Conservation (phyloP, 78 protist genomes). For the Blattamonas nauphoetae region DNA sequence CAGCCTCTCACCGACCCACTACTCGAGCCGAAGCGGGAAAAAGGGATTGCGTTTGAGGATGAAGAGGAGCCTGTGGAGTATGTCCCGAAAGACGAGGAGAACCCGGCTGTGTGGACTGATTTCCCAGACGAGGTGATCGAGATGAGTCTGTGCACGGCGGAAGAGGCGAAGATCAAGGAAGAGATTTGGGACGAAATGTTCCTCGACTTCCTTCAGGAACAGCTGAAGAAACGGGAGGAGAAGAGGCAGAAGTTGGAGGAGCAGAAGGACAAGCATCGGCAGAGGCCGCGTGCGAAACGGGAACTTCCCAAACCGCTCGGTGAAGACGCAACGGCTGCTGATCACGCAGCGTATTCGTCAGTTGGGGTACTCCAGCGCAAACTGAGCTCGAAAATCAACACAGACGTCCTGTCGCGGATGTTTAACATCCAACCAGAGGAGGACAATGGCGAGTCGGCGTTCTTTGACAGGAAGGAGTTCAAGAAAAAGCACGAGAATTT, state of each 20-base stretch:
- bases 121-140: neutral
- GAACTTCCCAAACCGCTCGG: neutral
- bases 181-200: constrained; percentile 7
- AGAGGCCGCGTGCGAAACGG: neutral
- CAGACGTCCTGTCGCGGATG: neutral
- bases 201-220: neutral
- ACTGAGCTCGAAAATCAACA: neutral
- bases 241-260: neutral
- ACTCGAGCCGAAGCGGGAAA: no score
- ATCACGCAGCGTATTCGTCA: neutral
- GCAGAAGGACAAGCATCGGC: neutral
- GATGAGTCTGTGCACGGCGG: neutral
- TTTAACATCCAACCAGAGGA: neutral
- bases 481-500: no score
- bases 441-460: neutral
- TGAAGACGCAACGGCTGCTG: neutral
- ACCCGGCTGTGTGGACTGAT: neutral
- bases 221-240: neutral
- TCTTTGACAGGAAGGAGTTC: no score
- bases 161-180: neutral
- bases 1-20: no score
- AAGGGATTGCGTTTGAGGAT: no score
- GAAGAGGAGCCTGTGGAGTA: no score
- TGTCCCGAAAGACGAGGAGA: neutral
- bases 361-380: neutral